phyloP scores from a whole-genome alignment of 208 protist genomes.

The Acanthamoeba sp. region DNA sequence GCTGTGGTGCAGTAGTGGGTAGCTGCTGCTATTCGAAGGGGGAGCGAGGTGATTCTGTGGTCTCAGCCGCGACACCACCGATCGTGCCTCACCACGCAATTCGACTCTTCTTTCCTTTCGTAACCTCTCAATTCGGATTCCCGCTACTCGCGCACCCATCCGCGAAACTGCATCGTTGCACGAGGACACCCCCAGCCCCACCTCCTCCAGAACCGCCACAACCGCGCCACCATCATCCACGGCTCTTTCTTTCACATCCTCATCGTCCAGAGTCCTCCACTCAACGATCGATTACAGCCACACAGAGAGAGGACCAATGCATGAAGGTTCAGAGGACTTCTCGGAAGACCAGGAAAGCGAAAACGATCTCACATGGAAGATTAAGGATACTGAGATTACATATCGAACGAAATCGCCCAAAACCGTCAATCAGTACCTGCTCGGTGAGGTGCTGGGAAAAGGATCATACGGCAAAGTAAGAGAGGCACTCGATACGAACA shows the following conservation, averaged over 20 bases:
- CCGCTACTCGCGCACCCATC: not conserved
- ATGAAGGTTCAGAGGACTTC: constrained; percentile 63
- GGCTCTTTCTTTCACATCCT: not conserved
- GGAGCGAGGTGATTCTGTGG: too few relatives aligned
- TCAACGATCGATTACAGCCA: not conserved
- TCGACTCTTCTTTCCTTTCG: too few relatives aligned
- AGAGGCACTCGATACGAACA: constrained; percentile 68
- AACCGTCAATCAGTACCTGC: constrained; percentile 70
- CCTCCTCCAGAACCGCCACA: not conserved
- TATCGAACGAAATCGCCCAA: constrained; percentile 71
- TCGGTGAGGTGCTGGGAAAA: constrained; percentile 66
- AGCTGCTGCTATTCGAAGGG: too few relatives aligned
- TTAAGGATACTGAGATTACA: constrained; percentile 68
- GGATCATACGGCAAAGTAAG: constrained; percentile 71
- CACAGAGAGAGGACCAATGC: constrained; percentile 23
- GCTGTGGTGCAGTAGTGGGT: too few relatives aligned
- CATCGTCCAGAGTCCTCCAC: not conserved
- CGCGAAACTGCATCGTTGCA: not conserved
- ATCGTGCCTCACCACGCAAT: too few relatives aligned
- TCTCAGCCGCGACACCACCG: too few relatives aligned
- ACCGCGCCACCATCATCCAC: not conserved
- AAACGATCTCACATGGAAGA: constrained; percentile 72
- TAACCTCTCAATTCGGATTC: not conserved
- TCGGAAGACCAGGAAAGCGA: constrained; percentile 63
- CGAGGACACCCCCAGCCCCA: not conserved